Evolutionary conservation across 1,284 basidiomycete genomes (phyloP), one percentile per base, ranked within the genome.

Genomic region (Ganoderma sp.): DNA sequence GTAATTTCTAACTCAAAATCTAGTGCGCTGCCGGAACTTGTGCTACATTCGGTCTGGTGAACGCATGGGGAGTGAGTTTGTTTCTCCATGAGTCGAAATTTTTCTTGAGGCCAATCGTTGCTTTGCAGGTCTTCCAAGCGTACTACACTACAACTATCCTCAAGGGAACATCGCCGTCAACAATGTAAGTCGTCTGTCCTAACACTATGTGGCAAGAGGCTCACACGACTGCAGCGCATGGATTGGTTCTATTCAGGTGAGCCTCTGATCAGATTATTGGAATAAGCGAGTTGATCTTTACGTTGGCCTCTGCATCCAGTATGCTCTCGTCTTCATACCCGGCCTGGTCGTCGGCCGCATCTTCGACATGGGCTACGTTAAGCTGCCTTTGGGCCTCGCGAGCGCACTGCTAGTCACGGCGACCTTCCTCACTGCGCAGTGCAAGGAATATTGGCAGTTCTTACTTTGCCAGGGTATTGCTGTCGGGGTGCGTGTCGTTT

Each of bases 201-300:
- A 15, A 34, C 56, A 28, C 34, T 17, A 42, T 14, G 48, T 25
- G 37, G 14, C 28, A 56, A 22, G 42, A 43, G 19, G 48, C 42
- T 42, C 22, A 45, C 43, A 48, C 37, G 5, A 15, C 12, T 12
- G 45, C 67, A 91, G 89, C 57, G 85, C 90, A 19, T 93, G 91
- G 91, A 91, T 93, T 67, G 91, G 91, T 3, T 91, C 90, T 0
- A 80, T 91, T 66, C 89, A 92, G 79, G 88, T 84, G 63, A 22
- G 77, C 67, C 50, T 34, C n/a, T 43, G 17, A 4, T 10, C 25
- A 37, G 28, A 15, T 9, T 37, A 9, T 54, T 39, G 3, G 14
- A 48, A 22, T 19, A 52, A 7, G 6, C 37, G 9, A 56, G 39
- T 12, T 15, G 34, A 43, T 28, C 45, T 61, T 71, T 15, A 72